Conservation (phyloP, 202 grass and related monocot genomes). For the Bolboschoenoplectus hybrid region DNA sequence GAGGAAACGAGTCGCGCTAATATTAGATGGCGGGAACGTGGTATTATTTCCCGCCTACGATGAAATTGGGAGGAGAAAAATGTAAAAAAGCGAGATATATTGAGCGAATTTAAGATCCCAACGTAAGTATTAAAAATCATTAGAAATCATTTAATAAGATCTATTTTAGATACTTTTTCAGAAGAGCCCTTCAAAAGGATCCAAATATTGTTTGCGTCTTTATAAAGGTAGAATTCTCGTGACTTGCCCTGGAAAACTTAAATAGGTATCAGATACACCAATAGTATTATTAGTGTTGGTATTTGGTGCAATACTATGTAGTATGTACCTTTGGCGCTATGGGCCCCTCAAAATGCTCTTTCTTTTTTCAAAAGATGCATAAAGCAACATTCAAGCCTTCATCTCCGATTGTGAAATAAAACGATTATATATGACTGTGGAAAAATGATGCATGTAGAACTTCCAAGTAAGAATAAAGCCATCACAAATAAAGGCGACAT, state of each 20-base stretch:
- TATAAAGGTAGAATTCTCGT: neutral
- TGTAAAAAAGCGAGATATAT: neutral
- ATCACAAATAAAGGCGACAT: no score
- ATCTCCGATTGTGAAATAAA: no score
- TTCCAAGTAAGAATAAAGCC: no score
- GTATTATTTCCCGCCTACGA: neutral
- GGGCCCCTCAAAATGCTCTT: no score
- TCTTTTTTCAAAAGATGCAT: no score
- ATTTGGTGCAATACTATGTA: no score
- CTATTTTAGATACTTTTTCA: neutral
- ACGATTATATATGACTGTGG: no score
- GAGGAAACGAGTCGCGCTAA: neutral
- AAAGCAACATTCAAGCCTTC: no score
- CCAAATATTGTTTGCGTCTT: neutral
- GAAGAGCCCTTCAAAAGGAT: neutral
- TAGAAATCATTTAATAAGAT: neutral
- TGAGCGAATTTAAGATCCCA: neutral
- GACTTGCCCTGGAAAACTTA: neutral
- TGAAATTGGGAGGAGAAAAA: neutral
- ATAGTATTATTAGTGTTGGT: no score
- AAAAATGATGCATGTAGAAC: no score
- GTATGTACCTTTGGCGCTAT: no score
- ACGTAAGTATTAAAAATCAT: neutral
- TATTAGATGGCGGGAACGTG: slow-evolving; percentile 34
- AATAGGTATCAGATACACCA: no score